Base-by-base conservation (phyloP, 2,329 filamentous ascomycete genomes). In the Claviceps maximensis region DNA sequence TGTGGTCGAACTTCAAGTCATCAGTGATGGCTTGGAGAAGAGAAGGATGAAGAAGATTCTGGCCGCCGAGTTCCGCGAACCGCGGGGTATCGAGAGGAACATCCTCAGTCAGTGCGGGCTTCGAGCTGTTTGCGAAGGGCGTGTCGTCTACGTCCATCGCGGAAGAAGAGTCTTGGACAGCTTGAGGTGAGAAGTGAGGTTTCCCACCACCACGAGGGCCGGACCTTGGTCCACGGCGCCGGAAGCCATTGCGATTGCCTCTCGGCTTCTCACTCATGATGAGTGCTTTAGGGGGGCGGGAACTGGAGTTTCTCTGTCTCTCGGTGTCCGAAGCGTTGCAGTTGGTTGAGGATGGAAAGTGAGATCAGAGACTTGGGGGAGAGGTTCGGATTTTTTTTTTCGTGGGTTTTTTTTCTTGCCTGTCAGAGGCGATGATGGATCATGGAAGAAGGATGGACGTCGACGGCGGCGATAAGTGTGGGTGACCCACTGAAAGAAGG, bases 1-100 rank as follows among this genome's bases (percentile, higher is more conserved):
- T 78, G 62, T 71, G 67, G 56, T 74, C 65, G 58, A 76, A 76
- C 57, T 71, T 68, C 60, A 77, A 65, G 54, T 76, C 74, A 15
- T 75, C 54, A 9, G 69, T 69, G 61, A 77, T 71, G 58, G 74
- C 71, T 59, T 73, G 58, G 21, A 80, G 63, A 44, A 80, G 62
- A 33, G 68, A 61, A 2, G 72, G 72, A 58, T 78, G 64, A 40
- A 73, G 61, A 55, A 73, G 62, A 55, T 66, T 68, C 51, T 68
- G 62, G 41, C 62, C 61, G 9, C 63, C 63, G 8, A 78, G 65
- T 31, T 76, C 72, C 50, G 68, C 66, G 58, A 78, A 78, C 44
- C 70, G 65, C 36, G 71, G 71, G 4, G 71, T 73, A 58, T 73
- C 73, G 3, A 66, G 58, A 6, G 73, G 72, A 2, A 74, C 64